Evolutionary conservation across 306 rosid genomes (phyloP), one percentile per base, ranked within the genome.

Genomic region (Prinsepia uniflora): DNA sequence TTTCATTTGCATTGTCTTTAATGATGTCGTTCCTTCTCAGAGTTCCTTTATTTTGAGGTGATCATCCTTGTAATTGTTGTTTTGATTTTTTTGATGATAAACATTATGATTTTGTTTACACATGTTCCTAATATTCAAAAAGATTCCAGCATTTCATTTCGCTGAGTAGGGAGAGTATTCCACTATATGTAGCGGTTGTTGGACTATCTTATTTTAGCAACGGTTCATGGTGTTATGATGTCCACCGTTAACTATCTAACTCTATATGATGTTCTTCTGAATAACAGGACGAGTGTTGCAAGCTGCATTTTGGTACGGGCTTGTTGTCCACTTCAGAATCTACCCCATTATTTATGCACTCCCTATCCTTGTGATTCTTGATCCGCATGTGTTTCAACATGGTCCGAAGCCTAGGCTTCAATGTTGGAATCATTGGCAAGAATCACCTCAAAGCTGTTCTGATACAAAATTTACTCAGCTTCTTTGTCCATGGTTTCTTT

Each of bases 221-320:
- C 42, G 34, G n/a, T 42, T 24, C 30, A 24, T 24, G 30, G 30
- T 49, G 12, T 50, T 61, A 34, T 62, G 36, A 40, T 22, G 52
- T n/a, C 45, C 3, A 14, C 45, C 22, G 53, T 9, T 13, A 12
- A 53, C 54, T 41, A 17, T 70, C 80, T 76, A 12, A 78, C 69
- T 75, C 58, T 64, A 52, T 68, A 71, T 68, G 75, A 50, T 20
- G 48, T 59, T 50, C 55, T 64, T 70, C 71, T 73, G 43, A 5
- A 43, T 50, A 70, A 75, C 97, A 94, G 99, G 97, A 64, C 67
- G 79, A 48, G 79, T 87, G 88, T 67, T 84, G 43, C 99, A 94
- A 81, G 88, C 99, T 73, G 99, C 99, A 77, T 77, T 91, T 77
- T 94, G 99, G 96, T 94, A 86, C 65, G 97, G 99, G 72, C 92